phyloP scores from a whole-genome alignment of 1,284 basidiomycete species.

The Ustilago trichophora region DNA sequence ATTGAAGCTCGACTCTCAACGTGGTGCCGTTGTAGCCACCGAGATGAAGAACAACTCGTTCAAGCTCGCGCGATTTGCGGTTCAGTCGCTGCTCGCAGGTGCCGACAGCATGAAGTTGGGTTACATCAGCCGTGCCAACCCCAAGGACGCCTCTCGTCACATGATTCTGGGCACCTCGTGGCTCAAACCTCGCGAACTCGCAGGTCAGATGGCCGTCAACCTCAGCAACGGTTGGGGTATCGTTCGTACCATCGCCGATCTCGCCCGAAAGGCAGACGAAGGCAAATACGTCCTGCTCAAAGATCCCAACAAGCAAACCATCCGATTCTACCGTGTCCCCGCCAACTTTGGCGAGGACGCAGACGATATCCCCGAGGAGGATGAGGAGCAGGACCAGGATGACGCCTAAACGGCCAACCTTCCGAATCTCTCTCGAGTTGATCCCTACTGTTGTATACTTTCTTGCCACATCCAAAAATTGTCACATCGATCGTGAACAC shows the following conservation, averaged over 20 bases:
- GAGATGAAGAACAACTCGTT: slow-evolving; percentile 99
- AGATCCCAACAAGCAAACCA: slow-evolving; percentile 73
- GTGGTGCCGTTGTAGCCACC: slow-evolving; percentile 96
- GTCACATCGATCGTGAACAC: slow-evolving; percentile 6
- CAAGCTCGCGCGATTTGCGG: slow-evolving; percentile 97
- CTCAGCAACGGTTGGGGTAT: slow-evolving; percentile 98
- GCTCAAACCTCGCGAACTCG: slow-evolving; percentile 93
- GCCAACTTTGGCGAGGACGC: slow-evolving; percentile 76
- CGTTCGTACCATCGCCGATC: slow-evolving; percentile 70
- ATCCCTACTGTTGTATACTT: not conserved
- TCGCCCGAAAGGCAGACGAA: slow-evolving; percentile 54
- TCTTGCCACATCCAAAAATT: slow-evolving; percentile 5
- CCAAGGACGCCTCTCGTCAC: slow-evolving; percentile 93
- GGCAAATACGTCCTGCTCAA: slow-evolving; percentile 65
- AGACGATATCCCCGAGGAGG: slow-evolving; percentile 71
- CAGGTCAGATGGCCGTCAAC: slow-evolving; percentile 92
- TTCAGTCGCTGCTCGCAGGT: slow-evolving; percentile 93
- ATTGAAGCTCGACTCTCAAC: slow-evolving; percentile 91
- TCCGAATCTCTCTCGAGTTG: no score
- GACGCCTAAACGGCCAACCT: slow-evolving; percentile 17
- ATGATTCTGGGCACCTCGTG: slow-evolving; percentile 94
- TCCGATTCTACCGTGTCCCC: slow-evolving; percentile 92
- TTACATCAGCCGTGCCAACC: slow-evolving; percentile 89
- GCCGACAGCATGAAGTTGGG: slow-evolving; percentile 98
- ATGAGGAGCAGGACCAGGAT: slow-evolving; percentile 66